A percentile compares a stretch with the other conserved stretches of the same genome.
phyloP scores from a whole-genome alignment of 257 asterid species.

The Linderniella brevidens region DNA sequence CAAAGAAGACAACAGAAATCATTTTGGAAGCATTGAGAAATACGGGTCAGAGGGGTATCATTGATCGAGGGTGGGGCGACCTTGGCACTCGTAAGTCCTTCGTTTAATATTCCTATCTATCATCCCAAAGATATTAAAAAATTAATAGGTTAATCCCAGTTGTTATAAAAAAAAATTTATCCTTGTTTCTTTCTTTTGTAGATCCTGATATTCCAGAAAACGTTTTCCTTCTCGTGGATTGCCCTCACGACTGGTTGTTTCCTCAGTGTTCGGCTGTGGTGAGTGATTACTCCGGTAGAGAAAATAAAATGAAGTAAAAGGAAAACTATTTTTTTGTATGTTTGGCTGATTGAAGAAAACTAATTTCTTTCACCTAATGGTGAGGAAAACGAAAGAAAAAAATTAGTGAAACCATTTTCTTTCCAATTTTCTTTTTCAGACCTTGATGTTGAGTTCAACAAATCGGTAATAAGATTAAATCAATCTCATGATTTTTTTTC shows the following conservation, averaged over 20 bases:
- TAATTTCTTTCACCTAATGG: too few species aligned
- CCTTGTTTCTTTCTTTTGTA: slow-evolving; percentile 23
- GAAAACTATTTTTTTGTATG: neutral
- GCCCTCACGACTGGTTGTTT: slow-evolving; percentile 98
- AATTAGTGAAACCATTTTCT: too few species aligned
- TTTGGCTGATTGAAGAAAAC: neutral
- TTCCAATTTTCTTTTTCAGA: neutral
- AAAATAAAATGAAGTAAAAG: too few species aligned
- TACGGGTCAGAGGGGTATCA: slow-evolving; percentile 92
- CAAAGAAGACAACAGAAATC: slow-evolving; percentile 48
- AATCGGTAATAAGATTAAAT: neutral
- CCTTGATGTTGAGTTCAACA: neutral
- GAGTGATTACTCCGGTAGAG: too few species aligned
- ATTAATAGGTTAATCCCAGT: neutral
- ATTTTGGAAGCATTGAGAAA: slow-evolving; percentile 73
- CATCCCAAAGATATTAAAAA: neutral
- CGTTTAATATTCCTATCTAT: slow-evolving; percentile 2
- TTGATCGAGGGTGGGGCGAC: slow-evolving; percentile 98
- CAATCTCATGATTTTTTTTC: neutral
- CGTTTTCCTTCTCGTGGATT: slow-evolving; percentile 64
- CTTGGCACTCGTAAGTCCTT: slow-evolving; percentile 74
- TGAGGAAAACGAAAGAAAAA: too few species aligned
- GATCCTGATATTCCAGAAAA: slow-evolving; percentile 58
- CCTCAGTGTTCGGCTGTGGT: slow-evolving; percentile 98
- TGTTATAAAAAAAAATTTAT: neutral